phyloP scores from a whole-genome alignment of 495 filamentous ascomycete species.

The Talaromyces nanjingensis region DNA sequence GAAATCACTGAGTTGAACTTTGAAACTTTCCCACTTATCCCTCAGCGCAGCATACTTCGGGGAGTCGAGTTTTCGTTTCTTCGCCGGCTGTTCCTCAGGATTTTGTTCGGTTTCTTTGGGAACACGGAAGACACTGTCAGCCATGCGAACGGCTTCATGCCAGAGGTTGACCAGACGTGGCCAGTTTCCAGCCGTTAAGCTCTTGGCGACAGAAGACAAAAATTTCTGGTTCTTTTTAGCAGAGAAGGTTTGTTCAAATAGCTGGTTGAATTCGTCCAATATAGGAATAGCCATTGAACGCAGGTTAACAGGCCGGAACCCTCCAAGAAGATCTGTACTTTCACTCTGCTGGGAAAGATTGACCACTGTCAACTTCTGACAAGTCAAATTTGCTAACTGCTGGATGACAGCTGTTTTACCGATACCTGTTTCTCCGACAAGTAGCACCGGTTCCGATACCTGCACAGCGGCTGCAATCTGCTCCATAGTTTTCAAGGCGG shows the following conservation, averaged over 20 bases:
- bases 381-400: slow-evolving; percentile 74
- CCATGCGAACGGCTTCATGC: slow-evolving; percentile 82
- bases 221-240: slow-evolving; percentile 80
- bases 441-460: slow-evolving; percentile 77
- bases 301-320: slow-evolving; percentile 90
- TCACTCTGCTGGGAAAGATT: slow-evolving; percentile 98
- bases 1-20: slow-evolving; percentile 66
- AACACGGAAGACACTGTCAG: slow-evolving; percentile 56
- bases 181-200: slow-evolving; percentile 78
- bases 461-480: slow-evolving; percentile 76
- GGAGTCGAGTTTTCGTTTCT: slow-evolving; percentile 76
- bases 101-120: slow-evolving; percentile 23
- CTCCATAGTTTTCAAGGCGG: slow-evolving; percentile 54
- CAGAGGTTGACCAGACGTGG: slow-evolving; percentile 72
- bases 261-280: slow-evolving; percentile 86
- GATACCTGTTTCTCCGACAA: slow-evolving; percentile 97
- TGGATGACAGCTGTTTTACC: slow-evolving; percentile 96
- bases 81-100: slow-evolving; percentile 58
- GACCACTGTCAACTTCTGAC: slow-evolving; percentile 77
- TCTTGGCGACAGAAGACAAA: slow-evolving; percentile 69
- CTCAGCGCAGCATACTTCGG: slow-evolving; percentile 58
- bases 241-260: slow-evolving; percentile 82
- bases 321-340: slow-evolving; percentile 83
- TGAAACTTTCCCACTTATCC: slow-evolving; percentile 74
- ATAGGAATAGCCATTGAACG: slow-evolving; percentile 82